These are phyloP conservation scores for Discostella stelligera DNA, from an alignment of 352 stramenopile genomes.

Conservation along the genomic window DNA sequence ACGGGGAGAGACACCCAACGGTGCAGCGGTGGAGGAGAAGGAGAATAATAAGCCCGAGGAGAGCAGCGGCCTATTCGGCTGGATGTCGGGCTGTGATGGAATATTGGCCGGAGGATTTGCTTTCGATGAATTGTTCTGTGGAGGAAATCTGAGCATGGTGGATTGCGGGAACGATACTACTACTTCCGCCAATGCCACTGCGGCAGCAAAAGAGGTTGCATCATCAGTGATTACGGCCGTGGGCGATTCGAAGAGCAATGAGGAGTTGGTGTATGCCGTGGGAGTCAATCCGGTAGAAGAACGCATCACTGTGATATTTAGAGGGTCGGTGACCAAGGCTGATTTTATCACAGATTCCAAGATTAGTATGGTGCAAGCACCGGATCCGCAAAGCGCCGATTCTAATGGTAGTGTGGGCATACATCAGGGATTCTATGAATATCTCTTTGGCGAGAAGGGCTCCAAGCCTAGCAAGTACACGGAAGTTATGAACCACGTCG, in stretches of 20 bases:
- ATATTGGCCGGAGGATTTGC: conserved; percentile 37
- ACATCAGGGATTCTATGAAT: conserved; percentile 76
- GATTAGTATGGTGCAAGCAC: conserved; percentile 49
- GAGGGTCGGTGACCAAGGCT: conserved; percentile 59
- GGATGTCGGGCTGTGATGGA: conserved; percentile 30
- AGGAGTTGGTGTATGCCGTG: conserved; percentile 75
- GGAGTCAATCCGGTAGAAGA: conserved; percentile 53
- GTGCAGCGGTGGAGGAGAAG: background rate
- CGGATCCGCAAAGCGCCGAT: conserved; percentile 26
- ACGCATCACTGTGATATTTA: conserved; percentile 71
- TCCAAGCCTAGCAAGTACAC: conserved; percentile 38
- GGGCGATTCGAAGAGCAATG: conserved; percentile 56
- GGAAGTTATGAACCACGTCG: conserved; percentile 49
- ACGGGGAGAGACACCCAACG: background rate
- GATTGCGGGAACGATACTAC: background rate
- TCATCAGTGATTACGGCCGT: conserved; percentile 49
- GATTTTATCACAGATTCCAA: conserved; percentile 75
- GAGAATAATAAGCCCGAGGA: conserved; percentile 3
- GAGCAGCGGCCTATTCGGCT: conserved; percentile 13
- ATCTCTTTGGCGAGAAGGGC: conserved; percentile 52
- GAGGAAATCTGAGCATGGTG: conserved; percentile 14
- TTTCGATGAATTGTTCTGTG: conserved; percentile 46
- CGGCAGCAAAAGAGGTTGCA: conserved; percentile 11
- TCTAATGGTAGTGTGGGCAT: conserved; percentile 43
- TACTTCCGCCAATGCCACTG: too few relatives aligned